Evolutionary conservation across 306 rosid genomes (phyloP), one percentile per base, ranked within the genome.

Genomic region (Gynostemma pentaphyllum): DNA sequence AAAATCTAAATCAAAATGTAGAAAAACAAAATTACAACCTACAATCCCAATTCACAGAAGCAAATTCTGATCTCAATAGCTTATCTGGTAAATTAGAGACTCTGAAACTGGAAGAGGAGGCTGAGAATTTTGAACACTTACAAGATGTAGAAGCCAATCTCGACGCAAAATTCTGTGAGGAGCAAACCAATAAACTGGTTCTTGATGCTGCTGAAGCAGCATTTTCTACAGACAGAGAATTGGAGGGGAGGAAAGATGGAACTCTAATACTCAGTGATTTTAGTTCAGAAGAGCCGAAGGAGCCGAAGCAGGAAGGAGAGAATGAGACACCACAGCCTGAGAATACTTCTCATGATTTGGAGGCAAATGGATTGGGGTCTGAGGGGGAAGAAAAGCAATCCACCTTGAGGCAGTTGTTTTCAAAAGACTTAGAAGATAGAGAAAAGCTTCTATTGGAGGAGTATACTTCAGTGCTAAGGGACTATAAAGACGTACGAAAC

Each of bases 381-480:
- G 81, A 54, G 10, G 75, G 61, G 60, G 94, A 75, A 74, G 72
- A 68, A 64, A 82, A 37, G 29, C 79, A 74, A 45, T 87, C 87
- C 1, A 78, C 80, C 40, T 80, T 87, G 95, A 84, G 86, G 69
- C 84, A 81, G 9, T 9, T 79, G 74, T 78, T 87, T 68, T 64
- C 69, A 12, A 79, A 72, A 72, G 95, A 81, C 47, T 70, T 80
- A 68, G 95, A 84, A 68, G 94, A 84, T 21, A 86, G 87, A 75
- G 96, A 92, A 52, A 84, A 76, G 63, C 64, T 74, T 74, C 59
- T 81, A 24, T 70, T 84, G 51, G 90, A 85, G 10, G 97, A 92
- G 78, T 86, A 81, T 65, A 79, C 85, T 36, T 78, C 94, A 60
- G 84, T 89, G 62, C 76, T 86, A 26, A 74, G 63, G 60, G 82